These are phyloP conservation scores for Ceratobasidium sp. DNA, from an alignment of 1,284 basidiomycete species.

Conservation along the genomic window DNA sequence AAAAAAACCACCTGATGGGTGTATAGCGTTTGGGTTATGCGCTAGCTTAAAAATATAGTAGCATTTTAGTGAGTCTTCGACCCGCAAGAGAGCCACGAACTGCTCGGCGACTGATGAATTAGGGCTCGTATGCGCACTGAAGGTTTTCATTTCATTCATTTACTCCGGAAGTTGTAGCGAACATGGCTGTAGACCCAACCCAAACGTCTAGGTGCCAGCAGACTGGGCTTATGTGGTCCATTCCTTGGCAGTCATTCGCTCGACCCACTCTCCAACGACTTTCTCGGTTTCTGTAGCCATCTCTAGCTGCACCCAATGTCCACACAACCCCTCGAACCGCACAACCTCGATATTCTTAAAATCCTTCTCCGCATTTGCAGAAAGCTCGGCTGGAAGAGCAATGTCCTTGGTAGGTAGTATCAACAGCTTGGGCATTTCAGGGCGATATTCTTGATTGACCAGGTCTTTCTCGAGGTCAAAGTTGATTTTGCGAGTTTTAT, in stretches of 20 bases:
- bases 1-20: too few relatives aligned
- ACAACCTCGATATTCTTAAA: conserved; percentile 25
- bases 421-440: conserved; percentile 31
- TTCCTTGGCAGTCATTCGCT: conserved; percentile 6
- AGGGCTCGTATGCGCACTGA: too few relatives aligned
- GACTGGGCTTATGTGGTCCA: background rate
- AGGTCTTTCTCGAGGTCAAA: conserved; percentile 29
- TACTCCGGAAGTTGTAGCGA: too few relatives aligned
- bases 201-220: too few relatives aligned
- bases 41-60: too few relatives aligned
- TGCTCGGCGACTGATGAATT: too few relatives aligned
- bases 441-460: conserved; percentile 20
- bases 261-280: conserved; percentile 41
- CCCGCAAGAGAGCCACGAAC: too few relatives aligned
- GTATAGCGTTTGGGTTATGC: too few relatives aligned
- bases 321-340: conserved; percentile 25
- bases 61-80: too few relatives aligned
- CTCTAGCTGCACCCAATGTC: conserved; percentile 39
- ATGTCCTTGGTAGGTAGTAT: conserved; percentile 25
- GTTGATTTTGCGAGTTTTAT: conserved; percentile 25
- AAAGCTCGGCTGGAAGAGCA: conserved; percentile 4
- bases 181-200: too few relatives aligned
- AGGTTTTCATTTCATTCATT: too few relatives aligned
- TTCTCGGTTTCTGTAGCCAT: conserved; percentile 15
- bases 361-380: background rate